These are phyloP conservation scores for Epichloe brachyelytri DNA, from an alignment of 2,329 filamentous ascomycete genomes.

Conservation along the genomic window DNA sequence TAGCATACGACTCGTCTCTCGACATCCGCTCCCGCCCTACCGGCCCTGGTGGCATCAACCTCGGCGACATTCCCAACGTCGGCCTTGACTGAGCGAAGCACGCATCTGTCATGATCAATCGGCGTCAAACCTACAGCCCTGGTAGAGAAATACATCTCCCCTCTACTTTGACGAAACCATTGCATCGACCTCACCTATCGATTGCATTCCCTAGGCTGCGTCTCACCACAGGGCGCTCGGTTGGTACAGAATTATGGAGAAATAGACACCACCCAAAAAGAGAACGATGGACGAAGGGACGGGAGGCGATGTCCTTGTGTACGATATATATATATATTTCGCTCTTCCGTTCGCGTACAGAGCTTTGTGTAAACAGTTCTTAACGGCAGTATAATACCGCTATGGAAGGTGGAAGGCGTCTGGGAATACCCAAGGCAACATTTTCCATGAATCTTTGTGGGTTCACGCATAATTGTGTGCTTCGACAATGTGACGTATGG, in stretches of 20 bases:
- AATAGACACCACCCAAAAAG: not conserved
- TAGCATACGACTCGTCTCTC: constrained; percentile 72
- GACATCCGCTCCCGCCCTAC: constrained; percentile 38
- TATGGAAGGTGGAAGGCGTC: constrained; percentile 17
- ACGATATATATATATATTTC: constrained; percentile 23
- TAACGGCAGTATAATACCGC: constrained; percentile 18
- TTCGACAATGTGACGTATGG: not conserved
- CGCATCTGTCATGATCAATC: not conserved
- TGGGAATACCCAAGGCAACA: constrained; percentile 12
- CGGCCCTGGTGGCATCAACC: constrained; percentile 25
- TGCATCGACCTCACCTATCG: not conserved
- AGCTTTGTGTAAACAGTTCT: constrained; percentile 30
- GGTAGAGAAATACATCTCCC: not conserved
- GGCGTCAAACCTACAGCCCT: not conserved
- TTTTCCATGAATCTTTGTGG: constrained; percentile 16
- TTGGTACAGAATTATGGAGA: not conserved
- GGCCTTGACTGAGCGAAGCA: constrained; percentile 35
- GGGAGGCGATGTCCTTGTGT: constrained; percentile 16
- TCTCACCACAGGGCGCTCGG: not conserved
- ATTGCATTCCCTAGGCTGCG: not conserved
- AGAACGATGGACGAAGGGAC: not conserved
- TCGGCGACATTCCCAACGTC: constrained; percentile 36
- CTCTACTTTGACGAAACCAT: not conserved
- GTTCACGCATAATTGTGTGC: constrained; percentile 3
- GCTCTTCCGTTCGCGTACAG: constrained; percentile 24